Base-by-base conservation (phyloP, 1,139 yeast species). In the Pichia cactophila region DNA sequence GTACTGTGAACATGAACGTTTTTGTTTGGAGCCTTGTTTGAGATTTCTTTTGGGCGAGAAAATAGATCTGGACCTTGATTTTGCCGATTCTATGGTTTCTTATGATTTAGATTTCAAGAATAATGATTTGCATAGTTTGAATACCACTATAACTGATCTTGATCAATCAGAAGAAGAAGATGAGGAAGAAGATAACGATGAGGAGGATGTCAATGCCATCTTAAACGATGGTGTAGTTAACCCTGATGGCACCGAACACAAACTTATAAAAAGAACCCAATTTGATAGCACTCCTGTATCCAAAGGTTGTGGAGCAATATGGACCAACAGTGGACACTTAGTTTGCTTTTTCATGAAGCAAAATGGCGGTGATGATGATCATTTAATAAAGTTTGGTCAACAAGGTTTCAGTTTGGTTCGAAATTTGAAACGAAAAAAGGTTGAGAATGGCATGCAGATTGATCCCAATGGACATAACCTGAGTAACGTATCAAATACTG, bases 201-300 rank as follows among this genome's bases (percentile, higher is more conserved):
- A 43, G 10, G 35, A 16, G n/a, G 26, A 16, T 36, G 44, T 20
- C 23, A 23, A 23, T 5, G 23, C 5, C 23, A 17, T 31, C 23
- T 31, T 33, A 12, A 26, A 28, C 17, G 5, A 42, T 54, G 5
- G 56, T 14, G 45, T 48, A 10, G 33, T 17, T 28, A 44, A 26
- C 6, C 39, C 17, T 10, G 31, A 26, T n/a, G 33, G 35, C 5
- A 40, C 54, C 4, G 55, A 51, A 12, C 48, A 41, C 12, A 57
- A 52, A 14, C 44, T 46, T 26, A 31, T 33, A 5, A 53, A 47
- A 36, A 56, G 57, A 33, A 61, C 59, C 1, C 47, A 61, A 3
- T 78, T 81, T 59, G 96, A 88, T 60, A 82, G 89, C 38, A 87
- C 96, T 0, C 97, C 97, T 0, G 74, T 89, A 4, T 96, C 97